Conservation (phyloP, 768 basidiomycete species). For the Calvatia gigantea region DNA sequence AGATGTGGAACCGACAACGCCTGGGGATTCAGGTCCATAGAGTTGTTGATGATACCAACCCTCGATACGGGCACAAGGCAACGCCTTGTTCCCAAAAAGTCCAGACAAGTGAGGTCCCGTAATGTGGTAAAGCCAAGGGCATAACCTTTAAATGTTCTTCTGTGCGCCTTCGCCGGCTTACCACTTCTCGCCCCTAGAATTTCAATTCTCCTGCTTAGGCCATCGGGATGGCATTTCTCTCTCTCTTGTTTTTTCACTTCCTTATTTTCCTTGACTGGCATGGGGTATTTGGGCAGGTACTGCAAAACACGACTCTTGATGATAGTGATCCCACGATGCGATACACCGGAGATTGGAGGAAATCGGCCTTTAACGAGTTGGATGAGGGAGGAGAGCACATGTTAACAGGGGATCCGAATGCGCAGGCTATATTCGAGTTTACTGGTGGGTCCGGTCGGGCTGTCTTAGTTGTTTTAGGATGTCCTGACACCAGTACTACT, state of each 20-base stretch:
- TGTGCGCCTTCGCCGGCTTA: neutral
- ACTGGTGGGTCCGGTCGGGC: neutral
- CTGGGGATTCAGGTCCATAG: neutral
- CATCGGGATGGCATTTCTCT: constrained; percentile 3
- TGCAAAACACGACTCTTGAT: constrained; percentile 10
- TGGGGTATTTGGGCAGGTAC: neutral
- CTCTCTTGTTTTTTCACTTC: neutral
- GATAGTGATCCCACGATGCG: neutral
- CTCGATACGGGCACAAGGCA: neutral
- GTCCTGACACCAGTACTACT: neutral
- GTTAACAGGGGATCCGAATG: neutral
- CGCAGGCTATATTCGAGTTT: constrained; percentile 9
- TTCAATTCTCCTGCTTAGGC: neutral
- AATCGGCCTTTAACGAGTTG: neutral
- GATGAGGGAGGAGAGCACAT: neutral
- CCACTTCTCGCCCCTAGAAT: neutral
- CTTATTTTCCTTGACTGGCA: neutral
- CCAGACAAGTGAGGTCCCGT: neutral
- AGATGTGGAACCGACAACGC: neutral
- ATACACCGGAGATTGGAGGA: constrained; percentile 1
- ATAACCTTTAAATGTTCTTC: neutral
- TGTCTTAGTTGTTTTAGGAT: too few species aligned
- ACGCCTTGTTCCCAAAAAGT: neutral
- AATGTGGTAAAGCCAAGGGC: neutral
- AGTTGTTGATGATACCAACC: neutral